phyloP scores from a whole-genome alignment of 208 protist genomes.

The Crithidia mellificae region DNA sequence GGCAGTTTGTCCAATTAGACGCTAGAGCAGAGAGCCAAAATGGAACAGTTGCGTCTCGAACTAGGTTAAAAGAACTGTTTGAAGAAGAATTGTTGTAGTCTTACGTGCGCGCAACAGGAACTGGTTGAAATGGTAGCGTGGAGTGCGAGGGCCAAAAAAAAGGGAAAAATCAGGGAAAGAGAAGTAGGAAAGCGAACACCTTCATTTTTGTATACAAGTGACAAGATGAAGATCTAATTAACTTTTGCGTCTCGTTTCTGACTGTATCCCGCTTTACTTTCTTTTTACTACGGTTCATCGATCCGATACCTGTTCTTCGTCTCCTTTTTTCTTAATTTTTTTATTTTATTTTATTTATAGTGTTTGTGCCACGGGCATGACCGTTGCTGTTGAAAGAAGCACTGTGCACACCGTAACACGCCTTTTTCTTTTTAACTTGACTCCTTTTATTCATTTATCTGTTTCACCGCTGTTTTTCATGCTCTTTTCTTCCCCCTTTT shows the following conservation, averaged over 20 bases:
- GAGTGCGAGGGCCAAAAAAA: too few relatives aligned
- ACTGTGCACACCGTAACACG: background rate
- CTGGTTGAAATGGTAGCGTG: background rate
- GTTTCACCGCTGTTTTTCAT: background rate
- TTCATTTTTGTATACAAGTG: constrained; percentile 14
- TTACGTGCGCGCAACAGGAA: background rate
- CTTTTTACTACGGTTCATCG: constrained; percentile 17
- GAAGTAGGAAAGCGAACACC: background rate
- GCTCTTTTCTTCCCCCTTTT: background rate
- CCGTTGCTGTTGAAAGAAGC: constrained; percentile 4
- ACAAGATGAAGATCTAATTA: constrained; percentile 9
- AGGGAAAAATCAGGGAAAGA: background rate
- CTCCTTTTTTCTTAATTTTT: background rate
- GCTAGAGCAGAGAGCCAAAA: too few relatives aligned
- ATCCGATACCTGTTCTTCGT: constrained; percentile 13
- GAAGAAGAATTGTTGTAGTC: too few relatives aligned
- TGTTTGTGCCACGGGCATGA: constrained; percentile 2
- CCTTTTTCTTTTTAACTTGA: background rate
- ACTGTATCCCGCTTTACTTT: too few relatives aligned
- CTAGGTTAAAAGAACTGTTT: too few relatives aligned
- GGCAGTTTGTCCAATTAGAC: too few relatives aligned
- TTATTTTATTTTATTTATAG: background rate
- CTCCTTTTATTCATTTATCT: background rate
- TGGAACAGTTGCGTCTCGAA: too few relatives aligned
- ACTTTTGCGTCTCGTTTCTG: constrained; percentile 12